phyloP scores from a whole-genome alignment of 1,284 basidiomycete genomes.

The Ustilago lituana region DNA sequence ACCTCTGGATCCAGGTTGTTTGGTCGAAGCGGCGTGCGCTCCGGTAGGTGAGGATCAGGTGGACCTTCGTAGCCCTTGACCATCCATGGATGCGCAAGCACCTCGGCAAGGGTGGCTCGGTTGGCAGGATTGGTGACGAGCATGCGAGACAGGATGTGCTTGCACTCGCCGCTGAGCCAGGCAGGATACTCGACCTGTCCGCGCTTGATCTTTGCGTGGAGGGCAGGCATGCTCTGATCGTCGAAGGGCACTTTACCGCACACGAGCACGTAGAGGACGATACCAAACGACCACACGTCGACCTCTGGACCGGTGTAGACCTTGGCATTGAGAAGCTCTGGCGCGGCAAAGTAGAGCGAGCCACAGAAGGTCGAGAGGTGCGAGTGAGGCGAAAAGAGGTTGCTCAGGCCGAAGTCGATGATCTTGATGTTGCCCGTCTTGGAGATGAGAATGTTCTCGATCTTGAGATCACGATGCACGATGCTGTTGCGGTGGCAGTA shows the following conservation, averaged over 20 bases:
- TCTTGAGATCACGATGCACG: slow-evolving; percentile 97
- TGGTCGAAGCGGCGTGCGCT: slow-evolving; percentile 84
- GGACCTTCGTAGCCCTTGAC: slow-evolving; percentile 82
- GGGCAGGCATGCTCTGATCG: slow-evolving; percentile 97
- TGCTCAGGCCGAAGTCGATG: slow-evolving; percentile 98
- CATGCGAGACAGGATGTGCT: slow-evolving; percentile 91
- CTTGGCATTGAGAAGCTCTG: slow-evolving; percentile 93
- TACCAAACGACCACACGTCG: slow-evolving; percentile 98
- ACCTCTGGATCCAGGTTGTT: slow-evolving; percentile 88
- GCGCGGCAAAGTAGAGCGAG: slow-evolving; percentile 96
- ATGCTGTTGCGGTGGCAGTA: slow-evolving; percentile 98
- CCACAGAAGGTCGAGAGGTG: slow-evolving; percentile 96
- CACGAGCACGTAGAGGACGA: slow-evolving; percentile 95
- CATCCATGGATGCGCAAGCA: slow-evolving; percentile 96
- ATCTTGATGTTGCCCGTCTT: slow-evolving; percentile 99
- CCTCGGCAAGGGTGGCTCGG: slow-evolving; percentile 84
- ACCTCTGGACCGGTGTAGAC: slow-evolving; percentile 97
- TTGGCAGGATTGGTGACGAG: slow-evolving; percentile 90
- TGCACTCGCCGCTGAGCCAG: slow-evolving; percentile 96
- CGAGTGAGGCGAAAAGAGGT: slow-evolving; percentile 85
- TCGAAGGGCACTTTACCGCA: slow-evolving; percentile 99
- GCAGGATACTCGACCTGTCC: slow-evolving; percentile 96
- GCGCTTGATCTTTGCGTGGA: slow-evolving; percentile 98
- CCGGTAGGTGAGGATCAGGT: slow-evolving; percentile 84
- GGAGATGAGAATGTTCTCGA: slow-evolving; percentile 98